Conservation (phyloP, 2,329 filamentous ascomycete species). For the Phyllachora maydis region DNA sequence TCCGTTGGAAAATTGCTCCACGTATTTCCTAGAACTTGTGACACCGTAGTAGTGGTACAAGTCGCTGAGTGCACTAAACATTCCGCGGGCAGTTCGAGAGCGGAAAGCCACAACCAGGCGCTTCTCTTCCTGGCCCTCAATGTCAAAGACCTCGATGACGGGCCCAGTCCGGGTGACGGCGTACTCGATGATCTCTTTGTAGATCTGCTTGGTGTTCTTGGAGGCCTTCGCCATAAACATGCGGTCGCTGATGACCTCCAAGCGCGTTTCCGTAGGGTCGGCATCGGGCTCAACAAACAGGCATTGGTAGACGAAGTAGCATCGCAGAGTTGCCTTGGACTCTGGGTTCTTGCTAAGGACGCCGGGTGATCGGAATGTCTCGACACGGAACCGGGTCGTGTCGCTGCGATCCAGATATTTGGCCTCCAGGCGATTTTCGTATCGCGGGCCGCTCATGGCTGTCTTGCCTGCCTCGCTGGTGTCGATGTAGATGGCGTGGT, state of each 20-base stretch:
- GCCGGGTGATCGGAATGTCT: conserved; percentile 88
- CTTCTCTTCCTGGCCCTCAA: conserved; percentile 81
- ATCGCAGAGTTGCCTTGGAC: conserved; percentile 69
- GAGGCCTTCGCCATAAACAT: conserved; percentile 94
- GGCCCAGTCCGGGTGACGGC: conserved; percentile 74
- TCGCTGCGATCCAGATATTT: conserved; percentile 81
- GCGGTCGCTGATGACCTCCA: conserved; percentile 82
- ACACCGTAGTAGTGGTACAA: conserved; percentile 98
- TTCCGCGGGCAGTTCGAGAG: conserved; percentile 71
- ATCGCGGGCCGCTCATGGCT: conserved; percentile 59
- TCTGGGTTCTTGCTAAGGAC: conserved; percentile 43
- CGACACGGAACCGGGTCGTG: conserved; percentile 64
- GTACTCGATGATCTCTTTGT: conserved; percentile 78
- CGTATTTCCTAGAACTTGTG: conserved; percentile 90
- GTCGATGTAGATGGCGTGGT: conserved; percentile 97
- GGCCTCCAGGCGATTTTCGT: conserved; percentile 81
- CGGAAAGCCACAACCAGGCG: conserved; percentile 88
- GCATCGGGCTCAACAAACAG: conserved; percentile 66
- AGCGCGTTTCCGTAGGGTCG: conserved; percentile 57
- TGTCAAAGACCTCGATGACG: conserved; percentile 95
- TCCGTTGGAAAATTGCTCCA: conserved; percentile 97
- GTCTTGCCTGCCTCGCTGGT: conserved; percentile 79
- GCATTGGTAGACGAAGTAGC: conserved; percentile 98
- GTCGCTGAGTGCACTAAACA: conserved; percentile 90
- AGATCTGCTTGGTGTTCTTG: conserved; percentile 84